A percentile compares a stretch with the other conserved stretches of the same genome.
Conservation (phyloP, 345 rosid species). For the Jatropha curcas region DNA sequence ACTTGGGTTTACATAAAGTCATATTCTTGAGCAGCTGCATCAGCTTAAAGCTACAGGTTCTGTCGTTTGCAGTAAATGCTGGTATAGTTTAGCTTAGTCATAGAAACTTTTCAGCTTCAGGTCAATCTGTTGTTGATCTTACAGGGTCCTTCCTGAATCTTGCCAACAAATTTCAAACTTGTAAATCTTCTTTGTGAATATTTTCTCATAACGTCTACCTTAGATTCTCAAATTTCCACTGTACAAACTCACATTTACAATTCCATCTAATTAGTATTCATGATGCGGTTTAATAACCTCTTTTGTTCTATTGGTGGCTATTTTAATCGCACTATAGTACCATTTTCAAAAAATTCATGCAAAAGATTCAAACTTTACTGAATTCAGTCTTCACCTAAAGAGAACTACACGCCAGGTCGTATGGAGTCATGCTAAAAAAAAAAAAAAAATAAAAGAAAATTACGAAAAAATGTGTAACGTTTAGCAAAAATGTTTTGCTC, state of each 20-base stretch:
- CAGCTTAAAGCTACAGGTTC: slow-evolving; percentile 24
- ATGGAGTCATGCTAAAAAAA: background rate
- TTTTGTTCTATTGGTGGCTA: background rate
- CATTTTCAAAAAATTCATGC: too few relatives aligned
- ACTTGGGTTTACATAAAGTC: slow-evolving; percentile 67
- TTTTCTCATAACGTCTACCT: slow-evolving; percentile 4
- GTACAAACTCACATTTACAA: slow-evolving; percentile 19
- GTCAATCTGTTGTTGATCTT: slow-evolving; percentile 35
- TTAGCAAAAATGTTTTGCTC: too few relatives aligned
- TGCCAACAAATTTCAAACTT: slow-evolving; percentile 16
- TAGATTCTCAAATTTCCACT: slow-evolving; percentile 4
- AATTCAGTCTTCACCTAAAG: background rate
- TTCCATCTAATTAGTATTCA: background rate
- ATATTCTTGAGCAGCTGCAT: slow-evolving; percentile 37
- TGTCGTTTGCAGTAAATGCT: slow-evolving; percentile 20
- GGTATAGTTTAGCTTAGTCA: slow-evolving; percentile 15
- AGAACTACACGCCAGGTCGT: background rate
- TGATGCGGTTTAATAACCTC: background rate
- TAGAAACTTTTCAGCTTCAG: slow-evolving; percentile 7
- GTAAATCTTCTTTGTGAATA: slow-evolving; percentile 35
- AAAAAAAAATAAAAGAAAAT: background rate
- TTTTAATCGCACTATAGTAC: too few relatives aligned
- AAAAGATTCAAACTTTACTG: too few relatives aligned
- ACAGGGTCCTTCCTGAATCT: slow-evolving; percentile 8
- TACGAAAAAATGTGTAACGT: too few relatives aligned